phyloP scores from a whole-genome alignment of 2,329 filamentous ascomycete species.

The Aspergillus neotritici region DNA sequence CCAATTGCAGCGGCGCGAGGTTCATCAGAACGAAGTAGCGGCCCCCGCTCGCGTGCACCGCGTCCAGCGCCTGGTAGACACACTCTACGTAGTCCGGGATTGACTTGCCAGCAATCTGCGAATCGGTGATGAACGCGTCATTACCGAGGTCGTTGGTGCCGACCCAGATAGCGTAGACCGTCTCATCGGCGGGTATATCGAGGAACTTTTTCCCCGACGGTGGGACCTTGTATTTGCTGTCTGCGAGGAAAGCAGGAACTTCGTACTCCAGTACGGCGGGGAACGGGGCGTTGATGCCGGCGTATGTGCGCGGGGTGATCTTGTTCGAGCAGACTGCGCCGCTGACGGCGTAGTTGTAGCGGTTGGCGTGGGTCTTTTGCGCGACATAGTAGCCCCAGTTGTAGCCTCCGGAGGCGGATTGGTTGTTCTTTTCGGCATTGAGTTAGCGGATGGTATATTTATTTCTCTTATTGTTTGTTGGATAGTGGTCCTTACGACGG shows the following conservation, averaged over 20 bases:
- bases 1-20: slow-evolving; percentile 59
- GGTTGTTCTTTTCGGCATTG: slow-evolving; percentile 34
- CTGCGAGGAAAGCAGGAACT: slow-evolving; percentile 40
- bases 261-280: slow-evolving; percentile 60
- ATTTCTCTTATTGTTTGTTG: background rate
- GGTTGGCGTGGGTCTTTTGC: slow-evolving; percentile 47
- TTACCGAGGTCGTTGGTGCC: slow-evolving; percentile 73
- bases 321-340: slow-evolving; percentile 69
- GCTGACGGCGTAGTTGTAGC: slow-evolving; percentile 64
- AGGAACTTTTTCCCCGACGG: slow-evolving; percentile 26
- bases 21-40: slow-evolving; percentile 70
- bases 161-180: slow-evolving; percentile 72
- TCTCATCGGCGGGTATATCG: slow-evolving; percentile 49
- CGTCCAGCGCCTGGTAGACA: slow-evolving; percentile 58
- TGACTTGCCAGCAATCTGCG: slow-evolving; percentile 54
- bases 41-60: slow-evolving; percentile 60
- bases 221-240: slow-evolving; percentile 18
- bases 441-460: background rate
- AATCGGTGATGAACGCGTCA: slow-evolving; percentile 60
- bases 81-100: slow-evolving; percentile 63
- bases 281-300: slow-evolving; percentile 50
- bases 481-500: slow-evolving; percentile 32
- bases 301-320: slow-evolving; percentile 54
- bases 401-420: slow-evolving; percentile 59
- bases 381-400: slow-evolving; percentile 65